These are phyloP conservation scores for Penicillium goetzii DNA, from an alignment of 495 filamentous ascomycete species.

Conservation along the genomic window DNA sequence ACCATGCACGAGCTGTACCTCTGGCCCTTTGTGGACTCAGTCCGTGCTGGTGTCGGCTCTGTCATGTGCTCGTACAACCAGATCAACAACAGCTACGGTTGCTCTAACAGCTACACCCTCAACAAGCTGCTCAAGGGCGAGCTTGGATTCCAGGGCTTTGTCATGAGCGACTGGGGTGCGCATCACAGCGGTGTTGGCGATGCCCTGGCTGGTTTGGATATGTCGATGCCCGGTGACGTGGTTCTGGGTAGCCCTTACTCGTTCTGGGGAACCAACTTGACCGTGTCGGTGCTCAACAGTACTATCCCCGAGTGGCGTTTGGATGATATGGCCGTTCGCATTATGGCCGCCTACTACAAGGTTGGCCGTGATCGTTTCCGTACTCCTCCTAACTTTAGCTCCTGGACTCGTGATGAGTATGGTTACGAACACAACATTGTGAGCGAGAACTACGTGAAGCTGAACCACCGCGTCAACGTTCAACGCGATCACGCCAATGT, in stretches of 20 bases:
- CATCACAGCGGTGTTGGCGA: slow-evolving; percentile 81
- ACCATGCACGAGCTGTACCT: slow-evolving; percentile 95
- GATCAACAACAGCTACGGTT: slow-evolving; percentile 72
- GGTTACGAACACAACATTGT: slow-evolving; percentile 68
- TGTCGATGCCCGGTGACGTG: slow-evolving; percentile 94
- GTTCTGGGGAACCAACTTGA: slow-evolving; percentile 88
- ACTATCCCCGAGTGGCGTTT: slow-evolving; percentile 88
- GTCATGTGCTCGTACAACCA: slow-evolving; percentile 97
- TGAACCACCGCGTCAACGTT: slow-evolving; percentile 89
- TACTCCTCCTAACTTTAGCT: slow-evolving; percentile 80
- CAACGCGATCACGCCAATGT: slow-evolving; percentile 70
- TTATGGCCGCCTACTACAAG: slow-evolving; percentile 93
- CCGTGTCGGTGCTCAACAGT: slow-evolving; percentile 84
- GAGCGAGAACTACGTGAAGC: slow-evolving; percentile 60
- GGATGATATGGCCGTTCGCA: slow-evolving; percentile 90
- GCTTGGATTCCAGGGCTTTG: slow-evolving; percentile 91
- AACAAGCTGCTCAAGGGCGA: slow-evolving; percentile 90
- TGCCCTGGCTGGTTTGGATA: slow-evolving; percentile 86
- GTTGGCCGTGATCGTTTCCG: slow-evolving; percentile 69
- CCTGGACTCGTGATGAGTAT: slow-evolving; percentile 79
- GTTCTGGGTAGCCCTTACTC: slow-evolving; percentile 70
- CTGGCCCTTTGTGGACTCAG: slow-evolving; percentile 81
- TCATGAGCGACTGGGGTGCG: slow-evolving; percentile 89
- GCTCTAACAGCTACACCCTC: slow-evolving; percentile 70
- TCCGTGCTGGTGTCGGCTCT: slow-evolving; percentile 76